Evolutionary conservation across 495 filamentous ascomycete species (phyloP).

Genomic region (Trichoderma erinaceum): DNA sequence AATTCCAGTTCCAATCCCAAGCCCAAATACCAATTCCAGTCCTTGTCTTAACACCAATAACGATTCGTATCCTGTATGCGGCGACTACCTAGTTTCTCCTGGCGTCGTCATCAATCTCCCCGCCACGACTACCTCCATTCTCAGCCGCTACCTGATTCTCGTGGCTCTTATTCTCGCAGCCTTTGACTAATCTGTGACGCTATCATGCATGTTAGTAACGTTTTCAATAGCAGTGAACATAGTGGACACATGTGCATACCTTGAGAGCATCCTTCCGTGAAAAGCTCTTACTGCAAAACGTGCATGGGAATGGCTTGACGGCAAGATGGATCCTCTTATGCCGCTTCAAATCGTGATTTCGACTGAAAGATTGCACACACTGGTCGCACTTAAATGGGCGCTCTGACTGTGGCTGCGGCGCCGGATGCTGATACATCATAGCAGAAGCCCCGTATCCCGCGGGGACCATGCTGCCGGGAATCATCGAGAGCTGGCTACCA

Average conservation of each 20-base stretch:
- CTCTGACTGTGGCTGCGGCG: slow-evolving; percentile 49
- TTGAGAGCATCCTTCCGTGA: slow-evolving; percentile 95
- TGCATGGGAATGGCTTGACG: slow-evolving; percentile 92
- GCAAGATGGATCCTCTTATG: slow-evolving; percentile 93
- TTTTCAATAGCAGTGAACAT: background rate
- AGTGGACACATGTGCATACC: slow-evolving; percentile 43
- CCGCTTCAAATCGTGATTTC: slow-evolving; percentile 94
- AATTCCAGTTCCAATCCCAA: too few relatives aligned
- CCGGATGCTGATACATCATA: slow-evolving; percentile 28
- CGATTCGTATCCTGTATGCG: too few relatives aligned
- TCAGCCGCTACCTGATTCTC: background rate
- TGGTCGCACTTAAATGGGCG: slow-evolving; percentile 92
- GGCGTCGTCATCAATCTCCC: background rate
- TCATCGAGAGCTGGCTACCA: slow-evolving; percentile 58
- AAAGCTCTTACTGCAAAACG: slow-evolving; percentile 92
- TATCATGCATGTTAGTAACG: slow-evolving; percentile 31
- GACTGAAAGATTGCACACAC: slow-evolving; percentile 89
- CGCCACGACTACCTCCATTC: background rate
- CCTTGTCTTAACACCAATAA: too few relatives aligned
- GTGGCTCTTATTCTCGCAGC: slow-evolving; percentile 57
- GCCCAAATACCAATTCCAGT: too few relatives aligned
- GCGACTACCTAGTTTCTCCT: too few relatives aligned
- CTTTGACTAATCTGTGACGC: slow-evolving; percentile 92
- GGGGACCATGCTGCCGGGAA: slow-evolving; percentile 56
- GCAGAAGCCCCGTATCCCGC: slow-evolving; percentile 29